These are phyloP conservation scores for Aegilops speltoides DNA, from an alignment of 176 grass and related monocot species.

Conservation along the genomic window DNA sequence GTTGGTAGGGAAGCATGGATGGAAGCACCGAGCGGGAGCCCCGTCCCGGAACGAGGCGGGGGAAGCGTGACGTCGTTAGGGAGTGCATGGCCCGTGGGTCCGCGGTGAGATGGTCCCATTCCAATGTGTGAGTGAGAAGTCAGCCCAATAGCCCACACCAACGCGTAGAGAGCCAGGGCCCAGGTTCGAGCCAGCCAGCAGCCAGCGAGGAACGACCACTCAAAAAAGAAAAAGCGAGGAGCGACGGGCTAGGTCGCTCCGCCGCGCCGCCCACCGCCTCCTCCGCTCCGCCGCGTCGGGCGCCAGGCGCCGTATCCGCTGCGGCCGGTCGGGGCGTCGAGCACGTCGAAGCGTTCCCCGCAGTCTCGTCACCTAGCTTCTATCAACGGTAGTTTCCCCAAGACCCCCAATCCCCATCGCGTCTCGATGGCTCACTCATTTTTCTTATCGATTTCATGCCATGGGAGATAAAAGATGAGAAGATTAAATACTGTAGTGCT, in stretches of 20 bases:
- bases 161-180: not conserved
- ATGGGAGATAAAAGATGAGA: not conserved
- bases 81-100: too few relatives aligned
- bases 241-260: not conserved
- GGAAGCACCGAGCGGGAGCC: too few relatives aligned
- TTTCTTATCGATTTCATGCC: not conserved
- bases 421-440: not conserved
- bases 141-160: not conserved
- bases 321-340: not conserved
- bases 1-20: too few relatives aligned
- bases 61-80: not conserved
- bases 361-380: not conserved
- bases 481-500: not conserved
- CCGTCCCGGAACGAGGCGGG: not conserved
- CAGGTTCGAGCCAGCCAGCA: not conserved
- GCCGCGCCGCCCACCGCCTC: too few relatives aligned
- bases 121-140: too few relatives aligned
- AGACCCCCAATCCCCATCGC: not conserved
- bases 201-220: too few relatives aligned
- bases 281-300: not conserved
- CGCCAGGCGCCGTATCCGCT: not conserved
- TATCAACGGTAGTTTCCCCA: not conserved
- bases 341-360: not conserved
- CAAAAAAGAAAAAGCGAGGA: too few relatives aligned
- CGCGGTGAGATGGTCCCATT: too few relatives aligned